Base-by-base conservation (phyloP, 2,329 filamentous ascomycete species). In the Massarina eburnea region DNA sequence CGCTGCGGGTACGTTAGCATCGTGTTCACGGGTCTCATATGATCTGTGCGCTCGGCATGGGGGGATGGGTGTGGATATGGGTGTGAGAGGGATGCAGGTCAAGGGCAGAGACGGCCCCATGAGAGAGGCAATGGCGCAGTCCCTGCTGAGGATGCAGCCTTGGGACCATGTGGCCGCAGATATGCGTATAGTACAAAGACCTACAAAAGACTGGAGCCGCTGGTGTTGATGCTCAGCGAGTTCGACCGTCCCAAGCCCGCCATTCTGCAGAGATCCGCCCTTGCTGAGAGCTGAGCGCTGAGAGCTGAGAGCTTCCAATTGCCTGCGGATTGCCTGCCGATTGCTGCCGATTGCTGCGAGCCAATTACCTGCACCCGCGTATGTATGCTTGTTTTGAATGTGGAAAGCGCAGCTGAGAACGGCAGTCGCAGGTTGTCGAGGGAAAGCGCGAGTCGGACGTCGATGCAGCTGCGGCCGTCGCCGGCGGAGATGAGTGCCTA, bases 191-290 rank as follows among this genome's bases (percentile, higher is more conserved):
- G 12, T 50, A 58, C 56, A 56, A 51, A 48, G 21, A 69, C 74
- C 66, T 66, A 77, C 76, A 77, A 77, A 36, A 76, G 66, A 41
- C 73, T 72, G 35, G 20, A 24, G 61, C 75, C 61, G 50, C 73
- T 73, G 17, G 80, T 82, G 58, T 81, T 82, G 58, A 82, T 74
- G 48, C 74, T 78, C 60, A 82, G 68, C 46, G 73, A 75, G 58
- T 76, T 76, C 19, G 73, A 76, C 37, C 74, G 68, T 35, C 73
- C 74, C 54, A 77, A 73, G 34, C 73, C 73, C 59, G 74, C 57
- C 67, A 71, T 71, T 51, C 15, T 54, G 19, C 8, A 15, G 27
- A 27, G n/a, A n/a, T n/a, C 38, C 27, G 39, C 39, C 46, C 41
- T 48, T 43, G 46, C 24, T 32, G 12, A 5, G 19, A 6, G 9